Evolutionary conservation across 805 yeast species (phyloP).

Genomic region (Kazachstania viticola): DNA sequence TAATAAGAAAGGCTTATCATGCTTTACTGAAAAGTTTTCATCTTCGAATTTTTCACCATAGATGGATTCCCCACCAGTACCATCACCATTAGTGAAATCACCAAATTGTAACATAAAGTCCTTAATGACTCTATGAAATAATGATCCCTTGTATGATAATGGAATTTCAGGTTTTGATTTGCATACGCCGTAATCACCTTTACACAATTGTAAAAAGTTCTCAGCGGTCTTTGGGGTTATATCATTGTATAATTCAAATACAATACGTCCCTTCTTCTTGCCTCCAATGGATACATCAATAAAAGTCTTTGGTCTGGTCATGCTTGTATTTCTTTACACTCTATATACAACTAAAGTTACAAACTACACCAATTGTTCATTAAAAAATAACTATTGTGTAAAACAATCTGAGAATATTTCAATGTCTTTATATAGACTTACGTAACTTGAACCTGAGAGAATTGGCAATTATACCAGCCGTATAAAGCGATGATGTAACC

Average conservation of each 20-base stretch:
- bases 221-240: slow-evolving; percentile 83
- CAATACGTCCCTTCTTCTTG: slow-evolving; percentile 59
- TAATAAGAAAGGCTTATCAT: slow-evolving; percentile 75
- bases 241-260: slow-evolving; percentile 60
- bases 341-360: not conserved
- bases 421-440: not conserved
- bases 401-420: too few species aligned
- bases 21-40: slow-evolving; percentile 68
- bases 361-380: too few species aligned
- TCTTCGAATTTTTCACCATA: slow-evolving; percentile 85
- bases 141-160: slow-evolving; percentile 66
- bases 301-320: slow-evolving; percentile 40
- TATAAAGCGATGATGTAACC: too few species aligned
- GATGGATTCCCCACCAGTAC: slow-evolving; percentile 75
- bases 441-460: too few species aligned
- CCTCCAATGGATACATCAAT: slow-evolving; percentile 74
- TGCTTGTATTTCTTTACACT: not conserved
- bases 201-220: slow-evolving; percentile 78
- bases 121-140: slow-evolving; percentile 86
- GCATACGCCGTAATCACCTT: slow-evolving; percentile 61
- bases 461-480: too few species aligned
- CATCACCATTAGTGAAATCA: slow-evolving; percentile 65
- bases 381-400: too few species aligned
- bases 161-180: slow-evolving; percentile 33
- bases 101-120: slow-evolving; percentile 93